Percentiles rank a stretch among this genome's conserved stretches.
Evolutionary conservation across 148 eudicot species (phyloP).

Genomic region (Nepenthes gracilis): DNA sequence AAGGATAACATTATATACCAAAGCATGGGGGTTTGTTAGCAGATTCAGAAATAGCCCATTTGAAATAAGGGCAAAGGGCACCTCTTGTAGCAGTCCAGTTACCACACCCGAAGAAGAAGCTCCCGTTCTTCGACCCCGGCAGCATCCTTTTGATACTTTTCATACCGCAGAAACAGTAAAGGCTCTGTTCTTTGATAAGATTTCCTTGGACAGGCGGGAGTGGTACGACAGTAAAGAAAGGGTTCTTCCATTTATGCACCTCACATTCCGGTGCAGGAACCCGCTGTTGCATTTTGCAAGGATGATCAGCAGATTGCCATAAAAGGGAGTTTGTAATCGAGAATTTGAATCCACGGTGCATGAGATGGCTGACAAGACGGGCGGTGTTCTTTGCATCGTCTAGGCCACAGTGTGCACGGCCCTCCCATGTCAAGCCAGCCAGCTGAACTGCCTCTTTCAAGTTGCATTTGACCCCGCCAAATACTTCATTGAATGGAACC

Average conservation of each 20-base stretch:
- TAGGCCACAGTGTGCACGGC: slow-evolving; percentile 88
- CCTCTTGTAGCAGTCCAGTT: slow-evolving; percentile 73
- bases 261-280: background rate
- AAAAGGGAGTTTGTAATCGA: slow-evolving; percentile 49
- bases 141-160: slow-evolving; percentile 45
- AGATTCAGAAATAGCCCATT: slow-evolving; percentile 47
- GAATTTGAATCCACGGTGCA: slow-evolving; percentile 62
- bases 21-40: background rate
- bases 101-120: slow-evolving; percentile 77
- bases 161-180: slow-evolving; percentile 62
- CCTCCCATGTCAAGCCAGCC: slow-evolving; percentile 88
- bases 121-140: slow-evolving; percentile 65
- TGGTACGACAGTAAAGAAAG: slow-evolving; percentile 15
- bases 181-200: slow-evolving; percentile 13
- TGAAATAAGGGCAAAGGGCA: slow-evolving; percentile 53
- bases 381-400: slow-evolving; percentile 97
- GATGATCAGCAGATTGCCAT: slow-evolving; percentile 29
- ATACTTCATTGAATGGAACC: slow-evolving; percentile 54
- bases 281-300: slow-evolving; percentile 21
- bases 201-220: slow-evolving; percentile 17
- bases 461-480: slow-evolving; percentile 53
- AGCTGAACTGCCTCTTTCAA: slow-evolving; percentile 74
- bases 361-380: slow-evolving; percentile 48
- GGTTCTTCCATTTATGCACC: slow-evolving; percentile 25
- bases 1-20: background rate